Conservation (phyloP, 1,284 basidiomycete genomes). For the Malassezia japonica region DNA sequence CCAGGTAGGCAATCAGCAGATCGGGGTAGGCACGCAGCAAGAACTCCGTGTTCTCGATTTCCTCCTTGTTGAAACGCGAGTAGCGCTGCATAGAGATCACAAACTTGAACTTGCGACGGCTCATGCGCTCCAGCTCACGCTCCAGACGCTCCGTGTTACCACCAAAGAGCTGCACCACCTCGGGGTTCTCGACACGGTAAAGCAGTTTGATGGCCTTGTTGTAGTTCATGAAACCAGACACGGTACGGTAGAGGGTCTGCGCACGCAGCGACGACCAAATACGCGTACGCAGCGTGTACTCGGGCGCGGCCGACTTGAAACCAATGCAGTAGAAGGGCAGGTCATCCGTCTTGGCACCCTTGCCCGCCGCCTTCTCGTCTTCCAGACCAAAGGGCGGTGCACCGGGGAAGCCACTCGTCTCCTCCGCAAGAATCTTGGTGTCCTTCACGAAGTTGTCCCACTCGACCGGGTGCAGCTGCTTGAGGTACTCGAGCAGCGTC, state of each 20-base stretch:
- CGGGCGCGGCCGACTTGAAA: slow-evolving; percentile 96
- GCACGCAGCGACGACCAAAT: slow-evolving; percentile 98
- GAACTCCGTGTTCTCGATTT: slow-evolving; percentile 98
- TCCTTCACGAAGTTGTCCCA: slow-evolving; percentile 99
- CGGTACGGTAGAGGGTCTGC: slow-evolving; percentile 95
- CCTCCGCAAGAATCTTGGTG: slow-evolving; percentile 96
- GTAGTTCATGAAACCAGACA: slow-evolving; percentile 99
- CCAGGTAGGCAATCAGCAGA: slow-evolving; percentile 93
- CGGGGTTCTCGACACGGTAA: slow-evolving; percentile 97
- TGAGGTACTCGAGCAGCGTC: slow-evolving; percentile 58
- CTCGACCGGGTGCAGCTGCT: slow-evolving; percentile 93
- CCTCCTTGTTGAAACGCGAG: slow-evolving; percentile 98
- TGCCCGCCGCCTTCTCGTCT: slow-evolving; percentile 41
- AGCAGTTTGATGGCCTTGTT: slow-evolving; percentile 99
- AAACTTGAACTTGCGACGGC: slow-evolving; percentile 96
- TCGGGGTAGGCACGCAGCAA: slow-evolving; percentile 96
- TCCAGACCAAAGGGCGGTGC: slow-evolving; percentile 63
- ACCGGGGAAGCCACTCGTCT: slow-evolving; percentile 75
- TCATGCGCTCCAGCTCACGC: slow-evolving; percentile 93
- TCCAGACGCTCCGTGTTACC: slow-evolving; percentile 96
- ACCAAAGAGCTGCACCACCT: slow-evolving; percentile 91
- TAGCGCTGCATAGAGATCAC: slow-evolving; percentile 99
- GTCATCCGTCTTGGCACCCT: slow-evolving; percentile 60
- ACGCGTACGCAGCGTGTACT: slow-evolving; percentile 94
- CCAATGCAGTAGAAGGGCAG: slow-evolving; percentile 98